Evolutionary conservation across 2,329 filamentous ascomycete species (phyloP), one percentile per base, ranked within the genome.

Genomic region (Celoporthe dispersa): DNA sequence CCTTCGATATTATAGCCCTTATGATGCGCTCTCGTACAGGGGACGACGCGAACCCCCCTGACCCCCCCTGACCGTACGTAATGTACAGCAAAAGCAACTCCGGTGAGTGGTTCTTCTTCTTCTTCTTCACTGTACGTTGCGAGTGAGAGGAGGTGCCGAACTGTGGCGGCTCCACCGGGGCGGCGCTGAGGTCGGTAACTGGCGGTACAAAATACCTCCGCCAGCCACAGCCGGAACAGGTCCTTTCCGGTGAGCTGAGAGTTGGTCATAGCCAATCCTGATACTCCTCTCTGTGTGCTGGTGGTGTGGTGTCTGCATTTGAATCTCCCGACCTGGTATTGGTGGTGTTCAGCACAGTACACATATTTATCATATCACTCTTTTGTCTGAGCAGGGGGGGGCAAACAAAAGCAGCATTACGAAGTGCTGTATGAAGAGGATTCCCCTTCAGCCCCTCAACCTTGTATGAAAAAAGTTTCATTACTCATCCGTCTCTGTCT

Each of bases 201-300:
- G 25, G 53, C 25, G 28, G 25, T 31, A 9, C 53, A 19, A n/a
- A 19, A n/a, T n/a, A 37, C 57, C 57, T 60, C 57, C 31, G 57
- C 53, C 53, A 57, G 53, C 53, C 53, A 57, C 53, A 31, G 53
- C 53, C 53, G 53, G 53, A 57, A 19, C 53, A 31, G 5, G 53
- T 19, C 25, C 53, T 28, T 31, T 16, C 53, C 53, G 25, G 8
- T 57, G 53, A 28, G 51, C 51, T 55, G 51, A 55, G n/a, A 19
- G 28, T 25, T 33, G 59, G 59, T 37, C 19, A 25, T 31, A 31
- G 16, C 28, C 53, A 31, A 57, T 31, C 53, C 33, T 22, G 19
- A 14, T 22, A 9, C 16, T 61, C 22, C 6, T 22, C 19, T 37
- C 59, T 39, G 33, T 14, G 28, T 28, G 2, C 22, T 48, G 53